These are phyloP conservation scores for Pelargonium cotyledonis DNA, from an alignment of 441 rosid species.

Conservation along the genomic window DNA sequence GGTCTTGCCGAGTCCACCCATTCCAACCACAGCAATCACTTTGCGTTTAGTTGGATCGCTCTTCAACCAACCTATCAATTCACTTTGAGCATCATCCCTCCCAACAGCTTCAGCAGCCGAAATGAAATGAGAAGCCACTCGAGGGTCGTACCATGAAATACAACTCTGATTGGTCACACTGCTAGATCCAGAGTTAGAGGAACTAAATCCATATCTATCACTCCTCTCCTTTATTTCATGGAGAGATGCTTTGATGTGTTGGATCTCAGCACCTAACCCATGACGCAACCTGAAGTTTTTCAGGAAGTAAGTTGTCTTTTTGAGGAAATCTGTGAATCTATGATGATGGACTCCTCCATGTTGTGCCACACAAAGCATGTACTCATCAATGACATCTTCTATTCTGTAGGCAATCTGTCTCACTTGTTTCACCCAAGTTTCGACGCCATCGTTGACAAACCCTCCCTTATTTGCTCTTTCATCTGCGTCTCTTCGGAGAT, in stretches of 20 bases:
- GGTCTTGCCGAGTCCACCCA: constrained; percentile 24
- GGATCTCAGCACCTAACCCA: constrained; percentile 6
- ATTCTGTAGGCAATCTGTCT: constrained; percentile 16
- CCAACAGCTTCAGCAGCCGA: constrained; percentile 16
- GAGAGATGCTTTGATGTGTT: background rate
- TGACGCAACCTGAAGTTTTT: background rate
- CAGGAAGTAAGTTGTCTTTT: background rate
- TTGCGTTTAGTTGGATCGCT: constrained; percentile 11
- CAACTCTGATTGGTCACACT: background rate
- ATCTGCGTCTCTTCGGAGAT: constrained; percentile 8
- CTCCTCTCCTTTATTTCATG: background rate
- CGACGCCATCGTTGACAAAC: background rate
- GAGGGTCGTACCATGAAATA: constrained; percentile 3
- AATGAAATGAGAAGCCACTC: constrained; percentile 10
- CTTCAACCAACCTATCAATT: constrained; percentile 17
- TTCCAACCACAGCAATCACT: constrained; percentile 14
- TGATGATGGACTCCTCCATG: background rate
- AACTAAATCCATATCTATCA: background rate
- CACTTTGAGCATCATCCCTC: constrained; percentile 12
- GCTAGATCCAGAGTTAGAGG: background rate
- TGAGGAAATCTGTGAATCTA: background rate
- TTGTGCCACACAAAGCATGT: constrained; percentile 6
- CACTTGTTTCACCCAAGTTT: constrained; percentile 16
- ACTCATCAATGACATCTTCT: constrained; percentile 23
- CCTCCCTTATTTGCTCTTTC: constrained; percentile 8